phyloP scores from a whole-genome alignment of 2,329 filamentous ascomycete genomes.

The Nemania diffusa region DNA sequence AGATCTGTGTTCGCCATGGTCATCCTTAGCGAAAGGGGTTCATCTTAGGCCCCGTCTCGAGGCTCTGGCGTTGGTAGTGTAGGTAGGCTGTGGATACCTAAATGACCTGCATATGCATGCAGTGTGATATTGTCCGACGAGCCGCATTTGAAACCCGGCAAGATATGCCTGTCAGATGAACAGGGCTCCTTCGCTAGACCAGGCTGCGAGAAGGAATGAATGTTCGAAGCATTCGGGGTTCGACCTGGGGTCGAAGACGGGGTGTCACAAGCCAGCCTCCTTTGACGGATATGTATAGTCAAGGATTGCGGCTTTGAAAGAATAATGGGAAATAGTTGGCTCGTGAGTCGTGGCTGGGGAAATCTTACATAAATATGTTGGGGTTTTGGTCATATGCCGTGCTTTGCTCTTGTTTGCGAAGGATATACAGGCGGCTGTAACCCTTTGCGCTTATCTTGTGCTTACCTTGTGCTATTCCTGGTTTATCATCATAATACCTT shows the following conservation, averaged over 20 bases:
- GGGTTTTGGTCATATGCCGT: background rate
- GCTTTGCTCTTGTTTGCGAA: background rate
- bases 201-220: background rate
- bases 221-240: conserved; percentile 13
- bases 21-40: background rate
- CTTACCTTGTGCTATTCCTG: conserved; percentile 3
- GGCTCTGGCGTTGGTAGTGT: background rate
- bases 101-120: background rate
- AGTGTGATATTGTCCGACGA: background rate
- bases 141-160: background rate
- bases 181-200: background rate
- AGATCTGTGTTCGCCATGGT: background rate
- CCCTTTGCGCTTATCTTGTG: background rate
- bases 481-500: too few species aligned
- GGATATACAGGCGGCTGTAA: background rate
- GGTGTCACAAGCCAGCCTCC: background rate
- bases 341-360: conserved; percentile 4
- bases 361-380: background rate
- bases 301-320: conserved; percentile 7
- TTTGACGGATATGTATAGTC: background rate
- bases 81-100: background rate
- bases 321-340: background rate
- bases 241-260: background rate
- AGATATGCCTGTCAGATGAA: background rate
- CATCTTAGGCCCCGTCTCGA: background rate